Conservation (phyloP, 176 grass and related monocot species). For the Hsuehochloa calcarea region DNA sequence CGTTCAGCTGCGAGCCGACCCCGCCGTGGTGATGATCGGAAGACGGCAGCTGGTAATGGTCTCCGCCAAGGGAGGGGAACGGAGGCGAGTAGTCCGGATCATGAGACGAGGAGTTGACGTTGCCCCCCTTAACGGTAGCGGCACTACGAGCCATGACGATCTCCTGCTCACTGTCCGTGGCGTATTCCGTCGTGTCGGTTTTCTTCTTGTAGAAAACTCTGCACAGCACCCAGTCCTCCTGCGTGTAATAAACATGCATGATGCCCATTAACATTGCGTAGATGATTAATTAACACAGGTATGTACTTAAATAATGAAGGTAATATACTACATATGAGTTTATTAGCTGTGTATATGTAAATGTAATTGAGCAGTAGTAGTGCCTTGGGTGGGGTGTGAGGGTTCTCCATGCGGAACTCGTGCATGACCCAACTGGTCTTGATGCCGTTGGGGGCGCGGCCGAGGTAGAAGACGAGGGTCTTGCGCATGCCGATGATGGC, state of each 20-base stretch:
- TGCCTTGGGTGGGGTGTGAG: slow-evolving; percentile 54
- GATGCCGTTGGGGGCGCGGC: slow-evolving; percentile 72
- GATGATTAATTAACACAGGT: background rate
- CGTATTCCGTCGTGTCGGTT: slow-evolving; percentile 35
- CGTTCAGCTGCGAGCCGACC: background rate
- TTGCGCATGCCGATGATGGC: slow-evolving; percentile 75
- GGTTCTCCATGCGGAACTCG: slow-evolving; percentile 72
- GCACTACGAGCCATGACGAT: background rate
- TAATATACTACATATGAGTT: too few species aligned
- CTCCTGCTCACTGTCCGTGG: slow-evolving; percentile 34
- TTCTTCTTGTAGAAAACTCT: slow-evolving; percentile 74
- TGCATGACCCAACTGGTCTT: slow-evolving; percentile 90
- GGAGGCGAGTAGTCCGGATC: slow-evolving; percentile 38
- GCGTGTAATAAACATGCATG: background rate
- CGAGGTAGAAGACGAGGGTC: slow-evolving; percentile 82
- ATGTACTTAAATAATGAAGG: too few species aligned
- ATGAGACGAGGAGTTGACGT: background rate
- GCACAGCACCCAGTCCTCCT: slow-evolving; percentile 83
- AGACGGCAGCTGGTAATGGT: slow-evolving; percentile 14
- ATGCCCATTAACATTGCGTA: background rate
- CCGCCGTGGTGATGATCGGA: background rate
- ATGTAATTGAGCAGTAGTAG: background rate
- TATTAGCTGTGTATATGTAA: too few species aligned
- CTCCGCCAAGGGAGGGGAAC: slow-evolving; percentile 27
- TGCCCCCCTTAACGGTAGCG: background rate